Conservation (phyloP, 306 rosid species). For the Comarum palustre region DNA sequence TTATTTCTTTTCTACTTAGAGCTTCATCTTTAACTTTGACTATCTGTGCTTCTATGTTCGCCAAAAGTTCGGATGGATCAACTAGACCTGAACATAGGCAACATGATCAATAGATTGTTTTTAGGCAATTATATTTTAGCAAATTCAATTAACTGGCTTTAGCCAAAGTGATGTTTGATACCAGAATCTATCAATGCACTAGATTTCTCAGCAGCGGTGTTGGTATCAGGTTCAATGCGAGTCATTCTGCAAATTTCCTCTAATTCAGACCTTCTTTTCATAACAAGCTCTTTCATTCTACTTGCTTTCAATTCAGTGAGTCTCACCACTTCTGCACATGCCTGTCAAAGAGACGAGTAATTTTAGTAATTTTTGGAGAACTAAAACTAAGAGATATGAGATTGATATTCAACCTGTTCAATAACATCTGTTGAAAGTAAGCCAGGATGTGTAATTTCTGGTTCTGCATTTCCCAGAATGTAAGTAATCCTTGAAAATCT, state of each 20-base stretch:
- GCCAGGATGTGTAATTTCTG: conserved; percentile 64
- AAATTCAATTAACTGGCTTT: not conserved
- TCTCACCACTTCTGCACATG: conserved; percentile 83
- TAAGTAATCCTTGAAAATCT: conserved; percentile 54
- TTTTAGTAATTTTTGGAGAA: conserved; percentile 12
- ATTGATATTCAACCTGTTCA: conserved; percentile 58
- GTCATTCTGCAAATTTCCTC: conserved; percentile 80
- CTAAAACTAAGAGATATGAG: conserved; percentile 6
- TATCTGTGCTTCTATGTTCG: conserved; percentile 81
- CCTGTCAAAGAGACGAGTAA: conserved; percentile 43
- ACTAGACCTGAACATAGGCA: conserved; percentile 59
- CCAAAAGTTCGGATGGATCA: conserved; percentile 83
- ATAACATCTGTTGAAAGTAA: conserved; percentile 68
- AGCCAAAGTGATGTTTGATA: conserved; percentile 20
- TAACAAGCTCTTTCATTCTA: conserved; percentile 93
- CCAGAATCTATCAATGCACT: conserved; percentile 93
- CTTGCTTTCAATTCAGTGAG: conserved; percentile 81
- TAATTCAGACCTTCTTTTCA: conserved; percentile 77
- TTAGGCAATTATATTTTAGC: not conserved
- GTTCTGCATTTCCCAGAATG: conserved; percentile 50
- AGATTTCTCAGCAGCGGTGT: conserved; percentile 84
- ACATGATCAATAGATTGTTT: conserved; percentile 2
- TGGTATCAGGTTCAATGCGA: conserved; percentile 83
- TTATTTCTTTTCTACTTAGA: conserved; percentile 75
- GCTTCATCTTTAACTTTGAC: conserved; percentile 78